Conservation (phyloP, 2,329 filamentous ascomycete genomes). For the Cladophialophora exuberans region DNA sequence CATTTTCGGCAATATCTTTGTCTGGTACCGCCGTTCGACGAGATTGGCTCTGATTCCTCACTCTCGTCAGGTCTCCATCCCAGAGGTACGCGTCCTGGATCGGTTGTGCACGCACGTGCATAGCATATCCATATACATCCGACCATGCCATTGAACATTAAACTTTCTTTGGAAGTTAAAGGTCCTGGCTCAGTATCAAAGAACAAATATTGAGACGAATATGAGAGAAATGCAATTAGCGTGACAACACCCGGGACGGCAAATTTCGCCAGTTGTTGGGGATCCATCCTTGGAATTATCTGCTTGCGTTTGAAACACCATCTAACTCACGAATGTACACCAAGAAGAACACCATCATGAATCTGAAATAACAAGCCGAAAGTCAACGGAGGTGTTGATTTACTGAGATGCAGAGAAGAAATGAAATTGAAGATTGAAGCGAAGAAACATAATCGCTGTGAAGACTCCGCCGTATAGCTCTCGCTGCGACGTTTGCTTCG, state of each 20-base stretch:
- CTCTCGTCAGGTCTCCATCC: conserved; percentile 40
- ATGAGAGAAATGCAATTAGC: conserved; percentile 63
- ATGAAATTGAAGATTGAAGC: no score
- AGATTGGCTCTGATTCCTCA: conserved; percentile 25
- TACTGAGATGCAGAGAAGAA: no score
- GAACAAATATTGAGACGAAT: conserved; percentile 64
- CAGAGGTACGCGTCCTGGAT: conserved; percentile 59
- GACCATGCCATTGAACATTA: conserved; percentile 57
- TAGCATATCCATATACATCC: conserved; percentile 62
- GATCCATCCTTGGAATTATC: conserved; percentile 10
- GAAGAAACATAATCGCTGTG: no score
- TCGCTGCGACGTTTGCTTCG: no score
- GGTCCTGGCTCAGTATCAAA: conserved; percentile 56
- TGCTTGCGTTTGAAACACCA: not conserved
- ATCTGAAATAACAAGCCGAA: no score
- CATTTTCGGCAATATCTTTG: conserved; percentile 65
- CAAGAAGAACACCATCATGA: not conserved
- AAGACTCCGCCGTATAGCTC: not conserved
- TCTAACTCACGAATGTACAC: not conserved
- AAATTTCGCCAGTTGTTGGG: conserved; percentile 36
- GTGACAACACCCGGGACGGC: conserved; percentile 58
- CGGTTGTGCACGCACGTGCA: conserved; percentile 60
- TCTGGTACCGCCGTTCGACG: conserved; percentile 33
- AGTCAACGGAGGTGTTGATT: no score
- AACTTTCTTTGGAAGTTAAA: conserved; percentile 49